Evolutionary conservation across 1,139 yeast species (phyloP), one percentile per base, ranked within the genome.

Genomic region (Blastobotrys petasosporus): DNA sequence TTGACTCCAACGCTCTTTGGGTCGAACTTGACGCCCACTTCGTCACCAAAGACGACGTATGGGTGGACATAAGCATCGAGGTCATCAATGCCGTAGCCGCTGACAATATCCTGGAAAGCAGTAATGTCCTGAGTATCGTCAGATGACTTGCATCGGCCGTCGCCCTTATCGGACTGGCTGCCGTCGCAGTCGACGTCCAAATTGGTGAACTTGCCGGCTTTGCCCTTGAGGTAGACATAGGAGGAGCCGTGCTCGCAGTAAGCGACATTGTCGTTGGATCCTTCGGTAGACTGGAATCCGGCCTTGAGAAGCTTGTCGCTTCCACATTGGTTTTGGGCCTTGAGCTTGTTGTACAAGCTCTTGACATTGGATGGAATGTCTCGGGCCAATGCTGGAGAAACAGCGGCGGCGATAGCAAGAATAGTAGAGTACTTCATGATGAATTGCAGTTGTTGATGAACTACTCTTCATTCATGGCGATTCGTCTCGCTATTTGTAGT

Each of bases 121-220:
- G 46, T 42, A 7, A 34, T 31, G 10, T 35, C 43, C 33, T 42
- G 46, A 7, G 49, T 46, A 28, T 46, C 49, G n/a, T 31, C 28
- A 2, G 46, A 39, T 3, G 39, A 38, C 15, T 25, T 13, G 25
- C 49, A 45, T 15, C 48, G 31, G 13, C 42, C 42, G 23, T 45
- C 48, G 2, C 40, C 34, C 8, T 16, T 20, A 15, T 42, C 41
- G 11, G 30, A 12, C 13, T 41, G 44, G 17, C 32, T 44, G n/a
- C 51, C 51, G 35, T 47, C 51, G 23, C 51, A 47, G 34, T 47
- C 51, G 32, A 47, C 34, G 20, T 47, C 51, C 51, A 47, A 45
- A 31, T 47, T 39, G 10, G 48, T 45, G n/a, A 44, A 29, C 13
- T 38, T 32, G 34, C 41, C 41, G 4, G 31, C 23, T 6, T 25